Conservation (phyloP, 2,329 filamentous ascomycete species). For the Pseudogymnoascus verrucosus region DNA sequence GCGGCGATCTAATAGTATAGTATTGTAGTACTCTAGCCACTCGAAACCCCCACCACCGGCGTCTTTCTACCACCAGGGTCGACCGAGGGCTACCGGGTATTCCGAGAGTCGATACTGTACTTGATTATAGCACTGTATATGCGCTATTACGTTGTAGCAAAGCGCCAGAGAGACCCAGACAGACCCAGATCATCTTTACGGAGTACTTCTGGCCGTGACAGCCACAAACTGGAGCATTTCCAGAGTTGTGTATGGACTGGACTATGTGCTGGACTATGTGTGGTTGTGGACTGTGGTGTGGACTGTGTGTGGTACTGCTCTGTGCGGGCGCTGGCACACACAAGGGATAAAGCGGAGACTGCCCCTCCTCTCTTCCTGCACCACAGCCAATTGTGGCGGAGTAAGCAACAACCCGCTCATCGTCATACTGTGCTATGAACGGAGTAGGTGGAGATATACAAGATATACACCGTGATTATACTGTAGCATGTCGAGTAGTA, state of each 20-base stretch:
- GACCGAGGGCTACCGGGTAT: not conserved
- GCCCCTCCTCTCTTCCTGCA: not conserved
- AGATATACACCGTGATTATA: not conserved
- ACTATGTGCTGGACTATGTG: too few species aligned
- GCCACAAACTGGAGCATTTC: not conserved
- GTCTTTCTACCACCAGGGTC: not conserved
- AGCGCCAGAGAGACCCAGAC: not conserved
- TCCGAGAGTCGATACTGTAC: not conserved
- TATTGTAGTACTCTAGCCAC: too few species aligned
- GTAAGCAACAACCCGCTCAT: not conserved
- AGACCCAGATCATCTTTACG: not conserved
- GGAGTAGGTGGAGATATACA: not conserved
- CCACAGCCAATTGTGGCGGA: conserved; percentile 1
- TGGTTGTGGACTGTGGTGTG: too few species aligned
- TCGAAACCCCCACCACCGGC: not conserved
- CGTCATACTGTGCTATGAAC: not conserved
- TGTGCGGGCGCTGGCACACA: not conserved
- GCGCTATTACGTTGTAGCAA: conserved; percentile 1
- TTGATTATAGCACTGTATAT: not conserved
- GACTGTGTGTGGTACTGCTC: not conserved
- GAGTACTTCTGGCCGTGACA: not conserved
- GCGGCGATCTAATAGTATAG: not conserved
- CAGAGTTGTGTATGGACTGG: not conserved
- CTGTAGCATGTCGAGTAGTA: not conserved
- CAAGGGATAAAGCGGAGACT: conserved; percentile 1